Percentiles rank a stretch among this genome's conserved stretches.
Evolutionary conservation across 2,329 filamentous ascomycete genomes (phyloP).

Genomic region (Alternaria sp.): DNA sequence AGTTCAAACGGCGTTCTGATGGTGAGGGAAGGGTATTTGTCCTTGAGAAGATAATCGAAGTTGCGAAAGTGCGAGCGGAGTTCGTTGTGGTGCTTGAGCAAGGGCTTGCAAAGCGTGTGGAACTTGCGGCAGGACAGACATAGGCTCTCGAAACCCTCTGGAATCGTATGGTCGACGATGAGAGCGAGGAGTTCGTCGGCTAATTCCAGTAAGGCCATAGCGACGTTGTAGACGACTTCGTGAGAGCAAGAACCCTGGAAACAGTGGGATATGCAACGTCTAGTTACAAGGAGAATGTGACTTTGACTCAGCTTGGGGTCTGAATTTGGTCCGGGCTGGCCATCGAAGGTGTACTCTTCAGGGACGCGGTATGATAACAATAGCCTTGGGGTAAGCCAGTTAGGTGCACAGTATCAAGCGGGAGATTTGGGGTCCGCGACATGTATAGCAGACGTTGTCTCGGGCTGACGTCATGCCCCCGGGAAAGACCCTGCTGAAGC

Average conservation of each 20-base stretch:
- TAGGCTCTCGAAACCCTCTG: slow-evolving; percentile 19
- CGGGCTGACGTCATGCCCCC: background rate
- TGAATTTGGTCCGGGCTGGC: background rate
- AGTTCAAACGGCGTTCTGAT: slow-evolving; percentile 20
- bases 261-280: background rate
- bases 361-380: background rate
- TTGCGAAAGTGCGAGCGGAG: slow-evolving; percentile 18
- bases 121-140: slow-evolving; percentile 15
- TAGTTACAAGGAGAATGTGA: background rate
- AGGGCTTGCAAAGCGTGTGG: slow-evolving; percentile 20
- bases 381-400: background rate
- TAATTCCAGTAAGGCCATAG: background rate
- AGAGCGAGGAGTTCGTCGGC: background rate
- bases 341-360: background rate
- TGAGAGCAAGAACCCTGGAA: background rate
- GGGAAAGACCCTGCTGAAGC: background rate
- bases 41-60: slow-evolving; percentile 13
- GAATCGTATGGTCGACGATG: background rate
- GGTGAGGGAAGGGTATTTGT: slow-evolving; percentile 4
- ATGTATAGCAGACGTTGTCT: background rate
- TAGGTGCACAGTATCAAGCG: background rate
- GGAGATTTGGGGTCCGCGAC: background rate
- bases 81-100: slow-evolving; percentile 17
- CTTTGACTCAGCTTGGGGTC: background rate
- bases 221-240: background rate